phyloP scores from a whole-genome alignment of 495 filamentous ascomycete genomes.

The Cercophora samala region DNA sequence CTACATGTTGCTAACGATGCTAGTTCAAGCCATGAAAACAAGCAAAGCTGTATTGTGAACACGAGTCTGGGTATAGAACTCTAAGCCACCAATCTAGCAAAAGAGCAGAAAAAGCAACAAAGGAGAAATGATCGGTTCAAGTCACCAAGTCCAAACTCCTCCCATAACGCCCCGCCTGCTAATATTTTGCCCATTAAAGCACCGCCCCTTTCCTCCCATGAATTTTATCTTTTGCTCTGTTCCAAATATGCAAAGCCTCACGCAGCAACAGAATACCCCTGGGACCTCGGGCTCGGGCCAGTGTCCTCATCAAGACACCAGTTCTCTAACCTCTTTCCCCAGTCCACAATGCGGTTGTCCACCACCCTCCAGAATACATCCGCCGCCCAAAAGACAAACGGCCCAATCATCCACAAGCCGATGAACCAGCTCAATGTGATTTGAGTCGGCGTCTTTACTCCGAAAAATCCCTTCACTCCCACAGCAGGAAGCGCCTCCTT shows the following conservation, averaged over 20 bases:
- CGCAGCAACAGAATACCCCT: slow-evolving; percentile 11
- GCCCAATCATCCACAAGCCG: slow-evolving; percentile 48
- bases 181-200: background rate
- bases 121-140: background rate
- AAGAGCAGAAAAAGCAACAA: background rate
- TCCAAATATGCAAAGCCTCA: background rate
- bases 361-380: slow-evolving; percentile 59
- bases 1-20: too few relatives aligned
- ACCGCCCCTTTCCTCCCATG: background rate
- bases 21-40: background rate
- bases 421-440: slow-evolving; percentile 52
- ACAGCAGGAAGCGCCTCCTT: slow-evolving; percentile 25
- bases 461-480: slow-evolving; percentile 53
- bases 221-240: background rate
- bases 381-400: slow-evolving; percentile 54
- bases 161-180: background rate
- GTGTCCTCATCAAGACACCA: slow-evolving; percentile 30
- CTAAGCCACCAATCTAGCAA: background rate
- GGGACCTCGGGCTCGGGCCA: slow-evolving; percentile 21
- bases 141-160: background rate
- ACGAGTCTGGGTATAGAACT: background rate
- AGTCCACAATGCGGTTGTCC: slow-evolving; percentile 55
- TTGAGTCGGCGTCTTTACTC: slow-evolving; percentile 48
- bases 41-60: background rate
- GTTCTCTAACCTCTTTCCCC: slow-evolving; percentile 55